Evolutionary conservation across 176 grass and related monocot genomes (phyloP).

Genomic region (Carex pumila): DNA sequence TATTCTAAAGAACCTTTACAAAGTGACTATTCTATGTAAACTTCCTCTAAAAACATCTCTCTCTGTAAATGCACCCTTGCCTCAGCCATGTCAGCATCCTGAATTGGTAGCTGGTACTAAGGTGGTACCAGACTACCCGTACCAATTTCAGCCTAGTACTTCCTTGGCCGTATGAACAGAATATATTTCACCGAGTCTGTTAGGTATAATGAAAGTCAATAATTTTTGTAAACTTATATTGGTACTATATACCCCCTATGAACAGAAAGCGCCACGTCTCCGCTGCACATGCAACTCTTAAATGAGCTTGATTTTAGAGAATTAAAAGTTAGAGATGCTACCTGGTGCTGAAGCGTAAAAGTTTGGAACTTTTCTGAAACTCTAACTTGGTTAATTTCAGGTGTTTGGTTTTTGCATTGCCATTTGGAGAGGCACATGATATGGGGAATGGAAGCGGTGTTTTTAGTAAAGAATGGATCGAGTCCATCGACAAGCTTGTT

Average conservation of each 20-base stretch:
- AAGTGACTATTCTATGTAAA: too few relatives aligned
- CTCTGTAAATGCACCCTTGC: too few relatives aligned
- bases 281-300: background rate
- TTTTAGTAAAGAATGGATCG: slow-evolving; percentile 51
- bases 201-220: background rate
- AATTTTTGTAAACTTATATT: background rate
- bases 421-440: slow-evolving; percentile 63
- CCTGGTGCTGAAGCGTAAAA: background rate
- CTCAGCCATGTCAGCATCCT: too few relatives aligned
- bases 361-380: background rate
- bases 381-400: background rate
- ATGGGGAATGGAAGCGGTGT: slow-evolving; percentile 53
- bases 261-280: background rate
- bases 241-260: background rate
- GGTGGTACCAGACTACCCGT: too few relatives aligned
- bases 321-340: background rate
- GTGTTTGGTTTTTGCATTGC: slow-evolving; percentile 76
- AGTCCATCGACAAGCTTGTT: slow-evolving; percentile 32
- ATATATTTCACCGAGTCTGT: background rate
- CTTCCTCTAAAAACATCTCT: too few relatives aligned
- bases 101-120: too few relatives aligned
- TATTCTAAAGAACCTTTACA: too few relatives aligned
- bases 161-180: too few relatives aligned
- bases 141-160: too few relatives aligned
- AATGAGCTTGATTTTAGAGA: background rate